Conservation (phyloP, 2,329 filamentous ascomycete genomes). For the Sporothrix schenckii region DNA sequence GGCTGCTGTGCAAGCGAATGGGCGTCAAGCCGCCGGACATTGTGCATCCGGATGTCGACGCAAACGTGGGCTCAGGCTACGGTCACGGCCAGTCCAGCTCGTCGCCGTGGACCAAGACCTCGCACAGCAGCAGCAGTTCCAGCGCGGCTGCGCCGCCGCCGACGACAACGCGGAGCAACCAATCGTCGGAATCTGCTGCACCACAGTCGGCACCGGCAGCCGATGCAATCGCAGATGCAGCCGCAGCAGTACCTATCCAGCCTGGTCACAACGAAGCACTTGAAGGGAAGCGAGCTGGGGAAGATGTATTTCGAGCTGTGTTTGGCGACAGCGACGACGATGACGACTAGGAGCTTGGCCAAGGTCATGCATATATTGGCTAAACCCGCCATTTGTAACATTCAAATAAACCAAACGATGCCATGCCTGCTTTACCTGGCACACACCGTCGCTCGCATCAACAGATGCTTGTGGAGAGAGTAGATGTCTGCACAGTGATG, state of each 20-base stretch:
- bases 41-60: conserved; percentile 58
- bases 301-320: conserved; percentile 86
- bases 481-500: background rate
- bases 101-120: background rate
- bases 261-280: conserved; percentile 77
- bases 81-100: background rate
- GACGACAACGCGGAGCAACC: conserved; percentile 19
- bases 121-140: background rate
- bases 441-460: background rate
- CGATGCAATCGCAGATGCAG: background rate
- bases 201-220: background rate
- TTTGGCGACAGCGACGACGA: conserved; percentile 87
- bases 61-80: conserved; percentile 35
- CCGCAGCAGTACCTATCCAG: conserved; percentile 55
- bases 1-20: conserved; percentile 92
- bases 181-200: background rate
- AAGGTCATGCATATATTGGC: background rate
- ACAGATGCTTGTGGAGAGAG: background rate
- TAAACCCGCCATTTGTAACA: background rate
- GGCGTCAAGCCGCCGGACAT: conserved; percentile 78
- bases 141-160: background rate
- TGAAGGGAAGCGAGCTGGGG: conserved; percentile 72
- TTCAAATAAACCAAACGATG: background rate
- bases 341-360: conserved; percentile 48
- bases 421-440: background rate